These are phyloP conservation scores for Sordaria brevicollis DNA, from an alignment of 495 filamentous ascomycete genomes.

Conservation along the genomic window DNA sequence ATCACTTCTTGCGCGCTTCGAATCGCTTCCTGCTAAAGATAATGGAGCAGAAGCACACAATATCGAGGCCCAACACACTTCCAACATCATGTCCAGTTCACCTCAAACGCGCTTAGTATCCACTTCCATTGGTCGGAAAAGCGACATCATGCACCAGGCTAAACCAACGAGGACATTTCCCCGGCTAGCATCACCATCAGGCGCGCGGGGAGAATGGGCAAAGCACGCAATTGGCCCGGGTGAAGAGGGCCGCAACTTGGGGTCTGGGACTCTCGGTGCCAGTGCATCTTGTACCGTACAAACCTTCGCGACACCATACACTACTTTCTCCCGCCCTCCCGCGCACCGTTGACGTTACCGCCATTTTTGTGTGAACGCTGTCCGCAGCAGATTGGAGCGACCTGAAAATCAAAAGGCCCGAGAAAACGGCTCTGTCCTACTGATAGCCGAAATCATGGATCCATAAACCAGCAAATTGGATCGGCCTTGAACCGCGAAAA, in stretches of 20 bases:
- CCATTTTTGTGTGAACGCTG: background rate
- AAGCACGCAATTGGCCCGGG: background rate
- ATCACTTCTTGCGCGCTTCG: background rate
- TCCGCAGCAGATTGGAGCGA: background rate
- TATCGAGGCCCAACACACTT: background rate
- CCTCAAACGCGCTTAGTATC: background rate
- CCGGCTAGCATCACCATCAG: background rate
- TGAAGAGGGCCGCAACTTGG: background rate
- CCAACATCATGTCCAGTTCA: background rate
- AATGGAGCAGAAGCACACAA: background rate
- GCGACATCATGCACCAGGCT: background rate
- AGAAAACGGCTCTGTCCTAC: background rate
- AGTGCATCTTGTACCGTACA: background rate
- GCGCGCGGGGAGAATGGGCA: background rate
- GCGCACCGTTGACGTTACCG: background rate
- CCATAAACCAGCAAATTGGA: background rate
- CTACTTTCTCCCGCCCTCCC: background rate
- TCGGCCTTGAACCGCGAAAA: background rate
- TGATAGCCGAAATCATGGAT: background rate
- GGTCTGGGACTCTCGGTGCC: background rate
- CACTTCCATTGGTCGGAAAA: conserved; percentile 3
- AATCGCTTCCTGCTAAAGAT: background rate
- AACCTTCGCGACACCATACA: background rate
- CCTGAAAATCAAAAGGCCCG: background rate
- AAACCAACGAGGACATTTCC: background rate